phyloP scores from a whole-genome alignment of 2,329 filamentous ascomycete species.

The Bipolaris sorokiniana region DNA sequence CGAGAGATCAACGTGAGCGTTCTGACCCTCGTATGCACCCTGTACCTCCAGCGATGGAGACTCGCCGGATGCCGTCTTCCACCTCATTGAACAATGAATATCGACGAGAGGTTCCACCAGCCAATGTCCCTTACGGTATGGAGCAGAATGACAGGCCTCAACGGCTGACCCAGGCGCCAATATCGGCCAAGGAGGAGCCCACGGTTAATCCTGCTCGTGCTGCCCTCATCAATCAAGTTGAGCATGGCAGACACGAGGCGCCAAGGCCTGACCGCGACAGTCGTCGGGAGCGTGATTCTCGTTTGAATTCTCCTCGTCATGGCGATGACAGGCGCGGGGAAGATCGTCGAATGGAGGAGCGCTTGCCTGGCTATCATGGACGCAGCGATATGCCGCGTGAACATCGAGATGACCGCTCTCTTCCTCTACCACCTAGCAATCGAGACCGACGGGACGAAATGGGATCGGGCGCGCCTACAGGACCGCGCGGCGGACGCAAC shows the following conservation, averaged over 20 bases:
- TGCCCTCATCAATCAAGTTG: slow-evolving; percentile 49
- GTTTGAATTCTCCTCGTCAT: slow-evolving; percentile 39
- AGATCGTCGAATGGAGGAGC: slow-evolving; percentile 38
- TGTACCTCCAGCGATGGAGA: slow-evolving; percentile 24
- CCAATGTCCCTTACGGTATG: slow-evolving; percentile 23
- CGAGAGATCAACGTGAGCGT: slow-evolving; percentile 39
- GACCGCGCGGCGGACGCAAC: slow-evolving; percentile 57
- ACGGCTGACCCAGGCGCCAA: slow-evolving; percentile 22
- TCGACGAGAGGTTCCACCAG: slow-evolving; percentile 34
- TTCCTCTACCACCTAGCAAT: slow-evolving; percentile 31
- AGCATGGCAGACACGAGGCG: slow-evolving; percentile 38
- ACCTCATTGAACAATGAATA: slow-evolving; percentile 34
- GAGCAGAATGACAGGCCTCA: slow-evolving; percentile 34
- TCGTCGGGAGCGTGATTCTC: slow-evolving; percentile 40
- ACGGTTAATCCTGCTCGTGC: slow-evolving; percentile 53
- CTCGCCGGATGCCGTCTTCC: slow-evolving; percentile 32
- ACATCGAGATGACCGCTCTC: slow-evolving; percentile 43
- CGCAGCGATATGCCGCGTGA: slow-evolving; percentile 37
- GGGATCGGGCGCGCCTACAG: slow-evolving; percentile 57
- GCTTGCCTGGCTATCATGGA: slow-evolving; percentile 30
- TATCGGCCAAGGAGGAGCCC: slow-evolving; percentile 27
- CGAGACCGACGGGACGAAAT: slow-evolving; percentile 51
- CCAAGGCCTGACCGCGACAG: slow-evolving; percentile 35
- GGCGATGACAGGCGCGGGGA: slow-evolving; percentile 34
- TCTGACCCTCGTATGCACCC: slow-evolving; percentile 38